These are phyloP conservation scores for Metarhizium sp. DNA, from an alignment of 2,329 filamentous ascomycete genomes.

Conservation along the genomic window DNA sequence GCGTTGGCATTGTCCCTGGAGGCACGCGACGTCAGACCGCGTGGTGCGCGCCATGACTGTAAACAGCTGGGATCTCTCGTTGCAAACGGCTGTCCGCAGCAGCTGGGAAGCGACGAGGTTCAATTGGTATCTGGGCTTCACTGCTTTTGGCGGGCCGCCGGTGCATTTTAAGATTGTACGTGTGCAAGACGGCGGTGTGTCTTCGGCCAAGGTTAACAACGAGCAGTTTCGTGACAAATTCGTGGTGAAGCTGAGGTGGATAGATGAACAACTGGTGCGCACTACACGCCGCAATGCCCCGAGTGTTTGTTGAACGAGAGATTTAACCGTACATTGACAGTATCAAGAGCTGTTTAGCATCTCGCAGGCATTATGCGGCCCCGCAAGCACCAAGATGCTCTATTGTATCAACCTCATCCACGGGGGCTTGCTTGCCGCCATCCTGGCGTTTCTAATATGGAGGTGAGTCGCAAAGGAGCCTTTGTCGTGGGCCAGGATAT, in stretches of 20 bases:
- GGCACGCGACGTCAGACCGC: not conserved
- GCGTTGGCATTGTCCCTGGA: not conserved
- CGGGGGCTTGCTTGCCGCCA: constrained; percentile 45
- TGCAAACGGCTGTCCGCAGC: not conserved
- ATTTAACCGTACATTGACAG: constrained; percentile 22
- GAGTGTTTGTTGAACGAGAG: not conserved
- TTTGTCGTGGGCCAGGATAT: not conserved
- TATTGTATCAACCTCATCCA: constrained; percentile 60
- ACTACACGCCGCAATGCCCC: not conserved
- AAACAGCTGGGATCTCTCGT: not conserved
- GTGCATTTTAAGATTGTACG: constrained; percentile 59
- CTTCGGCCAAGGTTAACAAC: not conserved
- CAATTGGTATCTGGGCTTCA: constrained; percentile 55
- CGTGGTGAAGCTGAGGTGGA: constrained; percentile 51
- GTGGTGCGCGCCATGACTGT: not conserved
- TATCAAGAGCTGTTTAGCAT: constrained; percentile 66
- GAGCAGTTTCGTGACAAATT: constrained; percentile 48
- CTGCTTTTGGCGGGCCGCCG: constrained; percentile 56
- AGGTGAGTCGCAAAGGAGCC: constrained; percentile 28
- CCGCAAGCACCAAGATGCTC: constrained; percentile 61
- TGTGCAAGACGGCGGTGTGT: not conserved
- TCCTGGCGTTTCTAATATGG: constrained; percentile 56
- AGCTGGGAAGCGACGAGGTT: not conserved
- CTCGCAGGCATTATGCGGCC: constrained; percentile 58
- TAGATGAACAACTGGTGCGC: constrained; percentile 56